Evolutionary conservation across 768 basidiomycete species (phyloP).

Genomic region (Fibroporia radiculosa): DNA sequence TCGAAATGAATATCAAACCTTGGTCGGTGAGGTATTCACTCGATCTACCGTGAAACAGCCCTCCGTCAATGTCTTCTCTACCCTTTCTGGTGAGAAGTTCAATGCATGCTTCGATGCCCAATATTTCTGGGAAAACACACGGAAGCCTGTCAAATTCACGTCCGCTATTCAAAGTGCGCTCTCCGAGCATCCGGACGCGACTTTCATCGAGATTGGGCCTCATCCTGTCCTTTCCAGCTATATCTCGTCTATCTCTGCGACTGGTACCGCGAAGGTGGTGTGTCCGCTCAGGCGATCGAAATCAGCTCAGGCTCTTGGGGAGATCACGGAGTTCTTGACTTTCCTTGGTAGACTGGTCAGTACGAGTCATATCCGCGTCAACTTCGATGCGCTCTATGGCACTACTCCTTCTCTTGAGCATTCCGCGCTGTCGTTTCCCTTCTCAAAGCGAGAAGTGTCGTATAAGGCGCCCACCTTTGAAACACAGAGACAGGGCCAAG

Average conservation of each 20-base stretch:
- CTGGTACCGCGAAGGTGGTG: slow-evolving; percentile 13
- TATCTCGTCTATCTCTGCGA: slow-evolving; percentile 17
- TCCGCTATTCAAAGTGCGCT: slow-evolving; percentile 19
- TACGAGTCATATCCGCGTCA: slow-evolving; percentile 24
- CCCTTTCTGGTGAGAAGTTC: slow-evolving; percentile 23
- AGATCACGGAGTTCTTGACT: slow-evolving; percentile 19
- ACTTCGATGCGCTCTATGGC: slow-evolving; percentile 26
- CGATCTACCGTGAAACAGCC: slow-evolving; percentile 22
- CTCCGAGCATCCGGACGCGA: slow-evolving; percentile 14
- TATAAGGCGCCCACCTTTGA: slow-evolving; percentile 12
- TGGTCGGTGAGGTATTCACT: slow-evolving; percentile 25
- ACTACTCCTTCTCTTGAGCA: neutral
- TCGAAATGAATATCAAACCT: slow-evolving; percentile 18
- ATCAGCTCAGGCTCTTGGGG: slow-evolving; percentile 14
- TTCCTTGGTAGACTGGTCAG: slow-evolving; percentile 23
- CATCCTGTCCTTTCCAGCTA: slow-evolving; percentile 34
- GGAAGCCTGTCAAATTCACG: slow-evolving; percentile 30
- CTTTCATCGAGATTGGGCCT: slow-evolving; percentile 31
- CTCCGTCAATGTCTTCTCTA: slow-evolving; percentile 29
- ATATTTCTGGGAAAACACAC: slow-evolving; percentile 35
- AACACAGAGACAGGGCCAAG: slow-evolving; percentile 16
- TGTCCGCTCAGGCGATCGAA: slow-evolving; percentile 24
- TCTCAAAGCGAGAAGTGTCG: slow-evolving; percentile 20
- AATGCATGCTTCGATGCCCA: slow-evolving; percentile 22
- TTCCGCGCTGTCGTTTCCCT: slow-evolving; percentile 23